Evolutionary conservation across 176 grass and related monocot genomes (phyloP).

Genomic region (Zoysia japonica): DNA sequence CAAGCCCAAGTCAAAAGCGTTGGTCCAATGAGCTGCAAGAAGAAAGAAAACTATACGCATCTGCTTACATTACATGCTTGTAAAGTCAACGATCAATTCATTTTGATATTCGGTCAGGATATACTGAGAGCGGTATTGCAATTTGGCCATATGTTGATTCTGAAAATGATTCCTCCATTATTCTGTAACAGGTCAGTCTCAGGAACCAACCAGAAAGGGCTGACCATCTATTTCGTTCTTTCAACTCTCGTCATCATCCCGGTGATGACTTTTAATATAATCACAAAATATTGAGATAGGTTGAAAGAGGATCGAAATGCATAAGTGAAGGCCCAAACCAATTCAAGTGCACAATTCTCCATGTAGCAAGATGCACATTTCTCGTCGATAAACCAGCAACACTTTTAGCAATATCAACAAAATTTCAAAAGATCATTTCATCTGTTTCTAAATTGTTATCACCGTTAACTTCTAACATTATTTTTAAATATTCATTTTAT

Average conservation of each 20-base stretch:
- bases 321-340: background rate
- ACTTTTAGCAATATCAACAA: background rate
- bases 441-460: no score
- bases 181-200: slow-evolving; percentile 9
- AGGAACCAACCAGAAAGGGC: background rate
- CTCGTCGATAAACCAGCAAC: background rate
- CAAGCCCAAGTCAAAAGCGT: no score
- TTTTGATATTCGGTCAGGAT: background rate
- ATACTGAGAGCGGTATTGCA: background rate
- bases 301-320: background rate
- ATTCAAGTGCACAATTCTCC: background rate
- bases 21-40: no score
- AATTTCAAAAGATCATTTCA: no score
- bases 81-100: background rate
- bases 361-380: background rate
- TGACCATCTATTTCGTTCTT: background rate
- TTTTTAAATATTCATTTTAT: no score
- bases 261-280: background rate
- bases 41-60: no score
- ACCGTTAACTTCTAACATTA: no score
- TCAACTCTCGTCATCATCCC: background rate
- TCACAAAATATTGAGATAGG: background rate
- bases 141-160: background rate
- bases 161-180: background rate
- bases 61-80: background rate